These are phyloP conservation scores for Fusarium aywerte DNA, from an alignment of 2,329 filamentous ascomycete genomes.

Conservation along the genomic window DNA sequence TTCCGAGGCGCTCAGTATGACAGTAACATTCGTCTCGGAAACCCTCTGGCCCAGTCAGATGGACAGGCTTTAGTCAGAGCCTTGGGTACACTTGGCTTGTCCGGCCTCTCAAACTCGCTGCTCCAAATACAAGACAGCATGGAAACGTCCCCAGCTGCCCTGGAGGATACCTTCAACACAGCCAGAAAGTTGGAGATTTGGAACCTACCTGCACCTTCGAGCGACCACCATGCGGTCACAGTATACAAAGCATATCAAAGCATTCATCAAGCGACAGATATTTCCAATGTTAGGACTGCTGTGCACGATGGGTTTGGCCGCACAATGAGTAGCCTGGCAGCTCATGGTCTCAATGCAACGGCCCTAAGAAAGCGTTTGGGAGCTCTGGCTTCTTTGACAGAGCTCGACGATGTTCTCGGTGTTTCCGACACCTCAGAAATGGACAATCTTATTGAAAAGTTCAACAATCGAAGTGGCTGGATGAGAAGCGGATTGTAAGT, in stretches of 20 bases:
- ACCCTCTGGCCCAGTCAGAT: slow-evolving; percentile 67
- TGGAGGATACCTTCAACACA: slow-evolving; percentile 80
- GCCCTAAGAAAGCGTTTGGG: slow-evolving; percentile 66
- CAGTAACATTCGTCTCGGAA: slow-evolving; percentile 75
- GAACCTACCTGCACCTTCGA: slow-evolving; percentile 82
- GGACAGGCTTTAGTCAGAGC: slow-evolving; percentile 78
- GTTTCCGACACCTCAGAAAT: slow-evolving; percentile 69
- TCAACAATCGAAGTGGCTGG: slow-evolving; percentile 77
- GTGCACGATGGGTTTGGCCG: slow-evolving; percentile 72
- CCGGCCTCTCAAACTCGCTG: slow-evolving; percentile 85
- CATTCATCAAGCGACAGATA: slow-evolving; percentile 73
- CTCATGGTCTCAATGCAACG: slow-evolving; percentile 60
- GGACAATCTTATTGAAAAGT: slow-evolving; percentile 68
- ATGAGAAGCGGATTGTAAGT: slow-evolving; percentile 82
- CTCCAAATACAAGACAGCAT: slow-evolving; percentile 73
- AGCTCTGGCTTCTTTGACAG: slow-evolving; percentile 77
- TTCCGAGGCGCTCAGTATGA: slow-evolving; percentile 94
- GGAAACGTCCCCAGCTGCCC: slow-evolving; percentile 65
- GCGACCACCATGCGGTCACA: slow-evolving; percentile 71
- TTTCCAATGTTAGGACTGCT: slow-evolving; percentile 62
- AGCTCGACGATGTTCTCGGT: slow-evolving; percentile 81
- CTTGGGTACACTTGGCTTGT: slow-evolving; percentile 82
- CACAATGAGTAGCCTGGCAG: slow-evolving; percentile 68
- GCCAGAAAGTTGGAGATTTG: slow-evolving; percentile 88
- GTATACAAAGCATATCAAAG: slow-evolving; percentile 85